Base-by-base conservation (phyloP, 805 yeast species). In the Saccharomycopsis sp. region DNA sequence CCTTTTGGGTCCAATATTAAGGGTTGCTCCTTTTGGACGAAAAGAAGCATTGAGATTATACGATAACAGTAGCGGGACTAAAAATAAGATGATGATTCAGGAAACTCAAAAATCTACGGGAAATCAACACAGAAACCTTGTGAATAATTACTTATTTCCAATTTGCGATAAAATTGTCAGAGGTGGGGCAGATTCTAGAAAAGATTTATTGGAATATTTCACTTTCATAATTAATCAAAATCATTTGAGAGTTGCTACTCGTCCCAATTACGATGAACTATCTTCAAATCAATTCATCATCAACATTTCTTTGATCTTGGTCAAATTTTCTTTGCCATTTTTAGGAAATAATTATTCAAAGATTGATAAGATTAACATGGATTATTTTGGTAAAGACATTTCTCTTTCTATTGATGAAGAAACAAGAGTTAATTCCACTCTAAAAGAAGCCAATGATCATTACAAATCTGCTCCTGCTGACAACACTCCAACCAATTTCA, bases 171-270 rank as follows among this genome's bases (percentile, higher is more conserved):
- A 72, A 51, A 68, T 92, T 34, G 72, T 92, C 12, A 69, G 97
- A 47, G 84, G 86, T 0, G 76, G 86, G 4, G 61, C 70, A 1
- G 61, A 63, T 10, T 71, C 95, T 0, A 71, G 97, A 46, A 63
- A 64, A 28, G 76, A 64, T 31, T 53, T 88, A 37, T 60, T 92
- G 50, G 60, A 67, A 36, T 87, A 79, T 67, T 76, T 88, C 58
- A 80, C 83, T 1, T 69, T 69, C 21, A 67, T 86, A 31, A 71
- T 85, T n/a, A 84, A 89, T 52, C 68, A 72, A 37, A 87, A 88
- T 55, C 96, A 87, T 58, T 69, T 85, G 49, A 76, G 97, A 61
- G 72, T 85, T 51, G 95, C 95, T 39, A 76, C 80, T 48, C 94
- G 84, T 56, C 80, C 88, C 2, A 77, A 80, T 51, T 70, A 74